Conservation (phyloP, 768 basidiomycete genomes). For the Stropharia rugosoannulata region DNA sequence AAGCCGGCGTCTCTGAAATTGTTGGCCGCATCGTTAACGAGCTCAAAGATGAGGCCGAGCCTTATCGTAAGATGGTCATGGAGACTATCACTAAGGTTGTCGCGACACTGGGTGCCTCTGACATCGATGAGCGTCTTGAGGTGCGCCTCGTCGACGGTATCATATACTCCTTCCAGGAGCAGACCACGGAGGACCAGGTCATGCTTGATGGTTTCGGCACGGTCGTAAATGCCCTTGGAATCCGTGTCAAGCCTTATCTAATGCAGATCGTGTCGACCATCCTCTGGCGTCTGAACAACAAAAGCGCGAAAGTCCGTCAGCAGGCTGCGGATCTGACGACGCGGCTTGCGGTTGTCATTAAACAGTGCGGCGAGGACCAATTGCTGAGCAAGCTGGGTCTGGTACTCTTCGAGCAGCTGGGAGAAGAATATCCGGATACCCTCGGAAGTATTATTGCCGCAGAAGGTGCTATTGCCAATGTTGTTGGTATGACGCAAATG, state of each 20-base stretch:
- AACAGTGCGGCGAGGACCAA: slow-evolving; percentile 97
- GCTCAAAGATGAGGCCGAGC: slow-evolving; percentile 88
- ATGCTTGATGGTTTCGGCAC: slow-evolving; percentile 99
- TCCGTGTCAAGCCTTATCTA: slow-evolving; percentile 97
- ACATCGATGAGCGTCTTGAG: slow-evolving; percentile 95
- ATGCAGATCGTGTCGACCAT: slow-evolving; percentile 99
- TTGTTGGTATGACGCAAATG: slow-evolving; percentile 99
- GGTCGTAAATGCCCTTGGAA: slow-evolving; percentile 93
- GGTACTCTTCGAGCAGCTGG: slow-evolving; percentile 96
- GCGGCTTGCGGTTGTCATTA: slow-evolving; percentile 96
- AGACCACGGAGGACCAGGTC: slow-evolving; percentile 97
- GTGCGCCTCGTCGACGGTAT: slow-evolving; percentile 95
- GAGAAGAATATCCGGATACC: slow-evolving; percentile 99
- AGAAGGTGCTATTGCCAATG: slow-evolving; percentile 97
- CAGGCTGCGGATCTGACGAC: slow-evolving; percentile 98
- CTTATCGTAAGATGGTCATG: slow-evolving; percentile 99
- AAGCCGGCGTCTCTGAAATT: slow-evolving; percentile 95
- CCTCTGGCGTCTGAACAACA: slow-evolving; percentile 99
- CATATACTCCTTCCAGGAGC: slow-evolving; percentile 99
- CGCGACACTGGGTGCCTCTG: slow-evolving; percentile 90
- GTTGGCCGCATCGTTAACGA: slow-evolving; percentile 88
- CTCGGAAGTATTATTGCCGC: slow-evolving; percentile 99
- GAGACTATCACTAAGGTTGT: slow-evolving; percentile 99
- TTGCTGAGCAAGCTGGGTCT: slow-evolving; percentile 94
- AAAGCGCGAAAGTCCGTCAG: slow-evolving; percentile 98